Percentiles rank a stretch among this genome's conserved stretches.
Conservation (phyloP, 2,329 filamentous ascomycete species). For the Apiospora saccharicola region DNA sequence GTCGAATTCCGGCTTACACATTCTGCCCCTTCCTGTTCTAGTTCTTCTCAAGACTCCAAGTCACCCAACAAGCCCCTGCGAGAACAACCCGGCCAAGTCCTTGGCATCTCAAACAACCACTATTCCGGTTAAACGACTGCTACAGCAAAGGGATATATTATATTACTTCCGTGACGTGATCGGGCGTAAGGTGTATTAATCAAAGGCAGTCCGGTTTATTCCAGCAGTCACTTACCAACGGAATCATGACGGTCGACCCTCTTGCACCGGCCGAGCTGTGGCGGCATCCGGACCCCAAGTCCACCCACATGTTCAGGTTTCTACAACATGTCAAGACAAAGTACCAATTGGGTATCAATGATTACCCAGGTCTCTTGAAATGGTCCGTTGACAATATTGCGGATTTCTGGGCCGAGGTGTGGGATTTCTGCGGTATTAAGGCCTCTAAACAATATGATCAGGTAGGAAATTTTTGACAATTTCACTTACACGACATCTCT, state of each 20-base stretch:
- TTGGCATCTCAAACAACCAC: too few species aligned
- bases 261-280: constrained; percentile 64
- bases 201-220: too few species aligned
- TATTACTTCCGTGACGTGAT: too few species aligned
- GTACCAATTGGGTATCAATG: constrained; percentile 66
- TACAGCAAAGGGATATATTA: too few species aligned
- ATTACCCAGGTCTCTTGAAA: constrained; percentile 78
- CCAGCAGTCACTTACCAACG: neutral
- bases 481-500: constrained; percentile 24
- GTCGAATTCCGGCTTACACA: neutral
- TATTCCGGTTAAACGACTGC: neutral
- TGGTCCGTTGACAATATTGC: constrained; percentile 84
- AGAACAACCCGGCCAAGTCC: too few species aligned
- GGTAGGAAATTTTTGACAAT: constrained; percentile 50
- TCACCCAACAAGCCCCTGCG: too few species aligned
- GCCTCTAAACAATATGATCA: constrained; percentile 68
- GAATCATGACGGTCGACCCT: constrained; percentile 35
- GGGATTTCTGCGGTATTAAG: constrained; percentile 81
- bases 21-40: neutral
- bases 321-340: constrained; percentile 73
- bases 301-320: constrained; percentile 77
- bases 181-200: too few species aligned
- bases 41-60: too few species aligned
- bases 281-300: constrained; percentile 71
- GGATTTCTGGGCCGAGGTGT: constrained; percentile 85